Conservation (phyloP, 495 filamentous ascomycete species). For the Daldinia loculata region DNA sequence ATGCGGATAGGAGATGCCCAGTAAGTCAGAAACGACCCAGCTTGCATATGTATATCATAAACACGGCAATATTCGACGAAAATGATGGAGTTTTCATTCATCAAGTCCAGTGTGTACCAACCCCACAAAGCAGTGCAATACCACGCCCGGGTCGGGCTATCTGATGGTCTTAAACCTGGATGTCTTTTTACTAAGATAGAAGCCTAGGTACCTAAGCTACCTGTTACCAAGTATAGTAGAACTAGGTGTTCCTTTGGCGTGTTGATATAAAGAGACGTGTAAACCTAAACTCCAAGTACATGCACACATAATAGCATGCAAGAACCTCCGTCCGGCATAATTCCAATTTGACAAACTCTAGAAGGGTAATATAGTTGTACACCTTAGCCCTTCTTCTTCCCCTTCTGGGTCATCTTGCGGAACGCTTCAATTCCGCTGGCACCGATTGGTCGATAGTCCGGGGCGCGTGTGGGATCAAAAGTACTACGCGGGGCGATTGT, state of each 20-base stretch:
- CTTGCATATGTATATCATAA: neutral
- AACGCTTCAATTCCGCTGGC: constrained; percentile 81
- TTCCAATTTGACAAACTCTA: neutral
- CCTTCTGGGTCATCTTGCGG: constrained; percentile 79
- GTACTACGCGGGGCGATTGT: constrained; percentile 76
- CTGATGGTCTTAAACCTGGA: neutral
- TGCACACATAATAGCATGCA: constrained; percentile 5
- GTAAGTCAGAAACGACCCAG: neutral
- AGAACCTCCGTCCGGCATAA: neutral
- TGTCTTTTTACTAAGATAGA: neutral
- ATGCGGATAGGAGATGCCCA: neutral
- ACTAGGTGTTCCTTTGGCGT: neutral
- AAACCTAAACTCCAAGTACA: constrained; percentile 14
- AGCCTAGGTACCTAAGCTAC: neutral
- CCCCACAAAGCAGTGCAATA: neutral
- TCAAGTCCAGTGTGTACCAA: neutral
- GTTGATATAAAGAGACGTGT: neutral
- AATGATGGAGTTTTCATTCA: neutral
- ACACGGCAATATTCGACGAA: neutral
- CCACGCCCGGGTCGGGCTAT: no score
- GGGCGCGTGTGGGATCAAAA: constrained; percentile 53
- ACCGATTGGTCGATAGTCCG: constrained; percentile 68
- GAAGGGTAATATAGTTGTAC: neutral
- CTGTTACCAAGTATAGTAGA: neutral
- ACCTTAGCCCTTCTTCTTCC: constrained; percentile 61